These are phyloP conservation scores for Ceratobasidium sp. DNA, from an alignment of 1,284 basidiomycete species.

Conservation along the genomic window DNA sequence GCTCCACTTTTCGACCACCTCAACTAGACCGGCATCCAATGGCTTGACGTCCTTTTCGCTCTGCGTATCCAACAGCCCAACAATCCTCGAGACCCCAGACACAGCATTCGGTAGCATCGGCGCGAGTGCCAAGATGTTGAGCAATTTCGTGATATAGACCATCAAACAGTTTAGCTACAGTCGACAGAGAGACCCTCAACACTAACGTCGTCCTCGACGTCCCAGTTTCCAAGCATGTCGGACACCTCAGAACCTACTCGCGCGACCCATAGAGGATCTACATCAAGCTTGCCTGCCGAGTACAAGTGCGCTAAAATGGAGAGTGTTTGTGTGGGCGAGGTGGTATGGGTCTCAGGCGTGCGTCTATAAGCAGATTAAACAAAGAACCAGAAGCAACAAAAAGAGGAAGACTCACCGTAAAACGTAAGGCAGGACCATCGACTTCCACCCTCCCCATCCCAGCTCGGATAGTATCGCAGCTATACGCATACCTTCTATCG, in stretches of 20 bases:
- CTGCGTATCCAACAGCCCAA: not conserved
- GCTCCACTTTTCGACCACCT: slow-evolving; percentile 28
- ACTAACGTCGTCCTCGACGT: slow-evolving; percentile 17
- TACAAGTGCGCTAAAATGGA: slow-evolving; percentile 61
- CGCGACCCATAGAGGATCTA: slow-evolving; percentile 49
- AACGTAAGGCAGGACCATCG: slow-evolving; percentile 64
- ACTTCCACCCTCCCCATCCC: slow-evolving; percentile 76
- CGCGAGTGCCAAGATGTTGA: slow-evolving; percentile 18
- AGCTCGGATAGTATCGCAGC: slow-evolving; percentile 66
- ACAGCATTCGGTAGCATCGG: slow-evolving; percentile 15
- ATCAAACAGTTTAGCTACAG: not conserved
- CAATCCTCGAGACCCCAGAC: slow-evolving; percentile 6
- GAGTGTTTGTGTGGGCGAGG: slow-evolving; percentile 54
- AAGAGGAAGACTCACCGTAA: slow-evolving; percentile 54
- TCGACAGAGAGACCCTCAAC: not conserved
- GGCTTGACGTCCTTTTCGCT: not conserved
- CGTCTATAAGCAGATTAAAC: slow-evolving; percentile 41
- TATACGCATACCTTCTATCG: slow-evolving; percentile 60
- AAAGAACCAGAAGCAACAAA: not conserved
- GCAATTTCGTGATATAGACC: not conserved
- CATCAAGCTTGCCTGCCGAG: slow-evolving; percentile 58
- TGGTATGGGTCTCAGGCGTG: slow-evolving; percentile 57
- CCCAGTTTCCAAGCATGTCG: not conserved
- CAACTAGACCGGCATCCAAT: not conserved
- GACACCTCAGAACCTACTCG: slow-evolving; percentile 31